phyloP scores from a whole-genome alignment of 139 green algal genomes.

The Coelastrella sp. region DNA sequence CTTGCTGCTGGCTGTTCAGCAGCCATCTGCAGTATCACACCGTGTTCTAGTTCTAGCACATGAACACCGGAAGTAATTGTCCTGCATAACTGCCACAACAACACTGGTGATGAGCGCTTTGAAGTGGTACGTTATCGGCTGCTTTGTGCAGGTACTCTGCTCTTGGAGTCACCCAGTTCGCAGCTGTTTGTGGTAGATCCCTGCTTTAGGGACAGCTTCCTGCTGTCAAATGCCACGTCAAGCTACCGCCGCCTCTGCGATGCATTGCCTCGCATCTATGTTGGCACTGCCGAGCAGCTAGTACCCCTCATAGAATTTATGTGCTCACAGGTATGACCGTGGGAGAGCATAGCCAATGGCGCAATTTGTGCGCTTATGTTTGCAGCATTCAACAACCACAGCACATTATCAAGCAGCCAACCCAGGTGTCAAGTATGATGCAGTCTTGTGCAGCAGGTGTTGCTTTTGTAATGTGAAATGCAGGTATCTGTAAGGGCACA shows the following conservation, averaged over 20 bases:
- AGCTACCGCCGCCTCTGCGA: background rate
- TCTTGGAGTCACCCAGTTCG: background rate
- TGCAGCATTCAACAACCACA: background rate
- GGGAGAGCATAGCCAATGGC: background rate
- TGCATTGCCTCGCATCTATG: slow-evolving; percentile 11
- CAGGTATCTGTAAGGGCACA: background rate
- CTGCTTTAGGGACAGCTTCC: slow-evolving; percentile 27
- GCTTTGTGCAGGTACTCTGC: background rate
- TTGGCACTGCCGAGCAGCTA: slow-evolving; percentile 43
- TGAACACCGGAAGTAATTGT: background rate
- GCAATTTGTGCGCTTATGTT: background rate
- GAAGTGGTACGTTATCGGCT: background rate
- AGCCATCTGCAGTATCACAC: background rate
- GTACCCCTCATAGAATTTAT: slow-evolving; percentile 38
- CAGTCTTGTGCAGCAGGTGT: background rate
- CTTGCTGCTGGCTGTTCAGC: too few species aligned
- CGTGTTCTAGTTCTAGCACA: background rate
- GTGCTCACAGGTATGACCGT: slow-evolving; percentile 20
- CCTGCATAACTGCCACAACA: background rate
- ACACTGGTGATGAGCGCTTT: background rate
- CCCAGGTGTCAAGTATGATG: background rate
- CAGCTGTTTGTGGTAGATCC: slow-evolving; percentile 44
- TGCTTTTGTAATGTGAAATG: background rate
- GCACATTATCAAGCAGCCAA: background rate
- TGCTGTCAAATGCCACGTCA: slow-evolving; percentile 23